Evolutionary conservation across 1,284 basidiomycete species (phyloP), one percentile per base, ranked within the genome.

Genomic region (Puccinia brachypodii): DNA sequence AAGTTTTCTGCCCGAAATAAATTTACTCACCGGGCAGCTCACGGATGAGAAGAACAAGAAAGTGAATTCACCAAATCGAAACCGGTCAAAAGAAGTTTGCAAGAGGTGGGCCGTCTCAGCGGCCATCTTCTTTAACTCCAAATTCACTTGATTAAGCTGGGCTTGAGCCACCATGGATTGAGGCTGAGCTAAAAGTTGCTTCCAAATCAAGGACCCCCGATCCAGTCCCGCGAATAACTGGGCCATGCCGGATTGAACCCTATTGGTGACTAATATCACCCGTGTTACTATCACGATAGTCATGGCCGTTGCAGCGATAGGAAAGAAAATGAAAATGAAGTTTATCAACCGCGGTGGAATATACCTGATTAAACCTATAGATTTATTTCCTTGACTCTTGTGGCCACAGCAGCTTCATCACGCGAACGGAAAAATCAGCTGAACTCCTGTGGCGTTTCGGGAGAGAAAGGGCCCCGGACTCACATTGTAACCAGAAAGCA

Each of bases 401-500:
- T 62, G 60, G 13, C 60, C 62, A 40, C n/a, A 40, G 62, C 62
- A 64, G 62, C 62, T 64, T 36, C 36, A 33, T 14, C 40, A 64
- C 25, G 36, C 4, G 4, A 8, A 53, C 14, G 7, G 31, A 64
- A n/a, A 64, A 33, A 33, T 64, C 31, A 64, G 62, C 62, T 22
- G 19, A n/a, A 14, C 1, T 64, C 13, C 2, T 64, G 36, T 13
- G 19, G 62, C 8, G 8, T 40, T 40, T 25, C 22, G 62, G n/a
- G 33, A 11, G 19, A 40, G 31, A 13, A 36, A 33, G 6, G 33
- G 8, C 38, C 4, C 36, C n/a, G 62, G 62, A 64, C 62, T n/a
- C 6, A 64, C 62, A 40, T 36, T 64, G 62, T 64, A 4, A 64
- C 62, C 62, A 64, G 9, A 64, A 64, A 64, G 19, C 62, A 64